A percentile compares a stretch with the other conserved stretches of the same genome.
Conservation (phyloP, 805 yeast genomes). For the Dipodascopsis tothii region DNA sequence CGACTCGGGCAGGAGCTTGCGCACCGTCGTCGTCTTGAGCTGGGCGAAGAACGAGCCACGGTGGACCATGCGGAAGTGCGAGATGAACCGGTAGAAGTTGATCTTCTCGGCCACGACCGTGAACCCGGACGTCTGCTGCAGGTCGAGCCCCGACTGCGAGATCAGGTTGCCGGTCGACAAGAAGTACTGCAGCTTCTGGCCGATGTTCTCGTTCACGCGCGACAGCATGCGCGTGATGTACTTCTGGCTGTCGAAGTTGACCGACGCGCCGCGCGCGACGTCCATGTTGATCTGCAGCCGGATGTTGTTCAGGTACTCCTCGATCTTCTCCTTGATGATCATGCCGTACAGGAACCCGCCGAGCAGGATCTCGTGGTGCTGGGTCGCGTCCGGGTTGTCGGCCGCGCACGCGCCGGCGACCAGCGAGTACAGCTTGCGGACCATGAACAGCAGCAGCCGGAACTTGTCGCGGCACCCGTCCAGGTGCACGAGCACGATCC, state of each 20-base stretch:
- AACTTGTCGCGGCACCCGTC: slow-evolving; percentile 66
- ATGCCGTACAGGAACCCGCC: slow-evolving; percentile 96
- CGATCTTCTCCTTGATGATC: slow-evolving; percentile 93
- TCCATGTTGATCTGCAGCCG: slow-evolving; percentile 70
- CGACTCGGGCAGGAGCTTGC: slow-evolving; percentile 92
- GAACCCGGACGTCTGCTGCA: slow-evolving; percentile 96
- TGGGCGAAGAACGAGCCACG: slow-evolving; percentile 99
- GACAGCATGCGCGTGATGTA: slow-evolving; percentile 72
- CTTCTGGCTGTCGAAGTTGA: slow-evolving; percentile 75
- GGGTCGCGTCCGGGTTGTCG: slow-evolving; percentile 98
- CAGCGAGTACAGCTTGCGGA: slow-evolving; percentile 84
- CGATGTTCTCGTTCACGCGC: slow-evolving; percentile 86
- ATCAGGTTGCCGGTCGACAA: slow-evolving; percentile 94
- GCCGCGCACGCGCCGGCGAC: slow-evolving; percentile 96
- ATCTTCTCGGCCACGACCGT: slow-evolving; percentile 98
- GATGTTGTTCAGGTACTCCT: slow-evolving; percentile 75
- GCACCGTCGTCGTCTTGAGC: slow-evolving; percentile 91
- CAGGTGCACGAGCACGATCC: slow-evolving; percentile 86
- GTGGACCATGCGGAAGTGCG: slow-evolving; percentile 99
- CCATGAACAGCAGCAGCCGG: slow-evolving; percentile 83
- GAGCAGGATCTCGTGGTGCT: slow-evolving; percentile 90
- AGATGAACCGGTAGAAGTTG: slow-evolving; percentile 89
- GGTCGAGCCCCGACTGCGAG: slow-evolving; percentile 92
- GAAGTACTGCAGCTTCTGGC: slow-evolving; percentile 88
- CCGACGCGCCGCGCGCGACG: slow-evolving; percentile 51